phyloP scores from a whole-genome alignment of 768 basidiomycete genomes.

The Amanita molliuscula region DNA sequence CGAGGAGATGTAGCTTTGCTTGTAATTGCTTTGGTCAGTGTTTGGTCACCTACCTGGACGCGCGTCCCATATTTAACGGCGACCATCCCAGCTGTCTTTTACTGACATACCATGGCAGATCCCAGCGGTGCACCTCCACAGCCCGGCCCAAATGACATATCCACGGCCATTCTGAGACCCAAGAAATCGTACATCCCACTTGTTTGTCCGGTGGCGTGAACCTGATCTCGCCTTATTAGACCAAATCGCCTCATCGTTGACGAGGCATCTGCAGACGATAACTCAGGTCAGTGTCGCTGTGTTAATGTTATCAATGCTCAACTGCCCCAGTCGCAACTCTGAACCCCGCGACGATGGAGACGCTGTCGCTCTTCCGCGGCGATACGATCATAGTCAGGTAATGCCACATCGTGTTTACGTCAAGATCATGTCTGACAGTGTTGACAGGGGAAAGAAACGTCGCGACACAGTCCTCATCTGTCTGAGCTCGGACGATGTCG shows the following conservation, averaged over 20 bases:
- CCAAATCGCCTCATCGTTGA: slow-evolving; percentile 98
- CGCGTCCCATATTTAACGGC: slow-evolving; percentile 23
- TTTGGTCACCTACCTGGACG: slow-evolving; percentile 22
- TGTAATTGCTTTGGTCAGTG: slow-evolving; percentile 23
- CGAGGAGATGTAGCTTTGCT: slow-evolving; percentile 52
- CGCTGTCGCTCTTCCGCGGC: slow-evolving; percentile 86
- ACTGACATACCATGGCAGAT: slow-evolving; percentile 46
- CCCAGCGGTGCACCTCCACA: slow-evolving; percentile 76
- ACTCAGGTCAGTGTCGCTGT: slow-evolving; percentile 71
- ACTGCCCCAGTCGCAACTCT: slow-evolving; percentile 71
- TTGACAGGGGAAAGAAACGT: slow-evolving; percentile 85
- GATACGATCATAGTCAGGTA: slow-evolving; percentile 94
- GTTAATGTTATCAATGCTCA: background rate
- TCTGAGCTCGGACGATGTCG: slow-evolving; percentile 89
- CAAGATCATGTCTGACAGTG: slow-evolving; percentile 1
- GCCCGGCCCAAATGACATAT: slow-evolving; percentile 81
- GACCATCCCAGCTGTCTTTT: slow-evolving; percentile 13
- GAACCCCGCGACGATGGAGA: slow-evolving; percentile 95
- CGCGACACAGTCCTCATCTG: slow-evolving; percentile 97
- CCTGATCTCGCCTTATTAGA: slow-evolving; percentile 30
- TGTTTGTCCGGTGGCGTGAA: slow-evolving; percentile 2
- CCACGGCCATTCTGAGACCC: slow-evolving; percentile 90
- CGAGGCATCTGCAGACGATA: slow-evolving; percentile 89
- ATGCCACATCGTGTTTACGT: background rate
- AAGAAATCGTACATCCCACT: slow-evolving; percentile 88